Evolutionary conservation across 208 protist species (phyloP).

Genomic region (Novymonas esmeraldas): DNA sequence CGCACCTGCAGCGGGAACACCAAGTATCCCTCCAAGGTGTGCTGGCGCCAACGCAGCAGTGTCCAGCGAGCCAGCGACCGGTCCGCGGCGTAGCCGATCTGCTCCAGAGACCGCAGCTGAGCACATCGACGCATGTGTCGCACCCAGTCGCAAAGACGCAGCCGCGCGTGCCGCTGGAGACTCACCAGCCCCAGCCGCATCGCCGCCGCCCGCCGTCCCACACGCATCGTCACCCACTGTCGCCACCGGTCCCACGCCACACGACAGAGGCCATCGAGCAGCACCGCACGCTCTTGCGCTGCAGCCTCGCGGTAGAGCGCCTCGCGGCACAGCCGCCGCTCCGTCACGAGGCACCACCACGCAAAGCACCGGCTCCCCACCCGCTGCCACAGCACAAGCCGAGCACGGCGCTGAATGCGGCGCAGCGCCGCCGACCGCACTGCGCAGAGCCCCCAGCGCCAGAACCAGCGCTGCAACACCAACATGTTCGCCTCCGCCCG

Average conservation of each 20-base stretch:
- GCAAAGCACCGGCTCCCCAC: constrained; percentile 26
- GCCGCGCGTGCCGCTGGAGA: constrained; percentile 19
- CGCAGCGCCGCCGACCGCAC: constrained; percentile 16
- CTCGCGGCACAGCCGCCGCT: constrained; percentile 27
- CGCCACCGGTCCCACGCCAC: constrained; percentile 19
- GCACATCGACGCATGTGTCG: not conserved
- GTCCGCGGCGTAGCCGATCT: constrained; percentile 21
- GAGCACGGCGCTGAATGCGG: constrained; percentile 12
- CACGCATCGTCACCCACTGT: constrained; percentile 10
- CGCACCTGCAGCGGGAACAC: constrained; percentile 17
- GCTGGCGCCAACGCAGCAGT: constrained; percentile 22
- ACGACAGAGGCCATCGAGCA: constrained; percentile 16
- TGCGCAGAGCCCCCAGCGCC: constrained; percentile 25
- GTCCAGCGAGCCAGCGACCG: constrained; percentile 21
- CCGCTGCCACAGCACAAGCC: constrained; percentile 12
- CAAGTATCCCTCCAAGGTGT: constrained; percentile 13
- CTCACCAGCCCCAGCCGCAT: constrained; percentile 15
- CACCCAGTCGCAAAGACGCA: constrained; percentile 11
- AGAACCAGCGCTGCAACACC: constrained; percentile 9
- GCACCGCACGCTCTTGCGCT: constrained; percentile 2
- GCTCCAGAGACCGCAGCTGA: constrained; percentile 9
- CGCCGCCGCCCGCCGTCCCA: constrained; percentile 2
- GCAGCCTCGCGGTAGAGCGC: constrained; percentile 19
- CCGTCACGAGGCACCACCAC: constrained; percentile 31
- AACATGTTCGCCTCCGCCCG: constrained; percentile 12